These are phyloP conservation scores for Phytophthora citricola DNA, from an alignment of 352 stramenopile genomes.

Conservation along the genomic window DNA sequence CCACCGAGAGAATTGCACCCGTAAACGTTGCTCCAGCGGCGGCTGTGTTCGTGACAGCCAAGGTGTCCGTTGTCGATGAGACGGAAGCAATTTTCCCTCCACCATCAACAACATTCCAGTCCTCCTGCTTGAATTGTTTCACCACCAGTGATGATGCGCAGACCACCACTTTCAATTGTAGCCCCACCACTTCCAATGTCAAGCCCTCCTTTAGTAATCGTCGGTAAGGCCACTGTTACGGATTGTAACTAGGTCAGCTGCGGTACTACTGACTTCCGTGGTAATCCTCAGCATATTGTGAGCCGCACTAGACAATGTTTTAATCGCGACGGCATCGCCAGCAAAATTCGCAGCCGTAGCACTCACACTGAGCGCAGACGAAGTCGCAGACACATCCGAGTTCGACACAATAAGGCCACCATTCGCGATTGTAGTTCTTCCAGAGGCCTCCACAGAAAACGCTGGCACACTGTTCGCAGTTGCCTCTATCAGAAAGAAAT, in stretches of 20 bases:
- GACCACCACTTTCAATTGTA: constrained; percentile 47
- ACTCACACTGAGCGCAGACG: constrained; percentile 38
- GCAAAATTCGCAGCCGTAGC: constrained; percentile 35
- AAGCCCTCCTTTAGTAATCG: constrained; percentile 49
- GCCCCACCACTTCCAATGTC: constrained; percentile 47
- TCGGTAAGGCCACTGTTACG: constrained; percentile 53
- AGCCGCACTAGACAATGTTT: constrained; percentile 34
- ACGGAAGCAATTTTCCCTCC: constrained; percentile 37
- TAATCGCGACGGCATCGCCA: constrained; percentile 46
- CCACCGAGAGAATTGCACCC: neutral
- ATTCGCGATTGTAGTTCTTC: constrained; percentile 55
- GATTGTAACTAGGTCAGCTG: constrained; percentile 50
- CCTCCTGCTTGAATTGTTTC: constrained; percentile 51
- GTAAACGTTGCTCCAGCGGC: constrained; percentile 1
- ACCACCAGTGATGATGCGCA: constrained; percentile 44
- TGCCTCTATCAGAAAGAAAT: constrained; percentile 53
- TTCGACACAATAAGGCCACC: constrained; percentile 50
- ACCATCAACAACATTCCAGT: constrained; percentile 37
- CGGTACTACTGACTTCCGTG: constrained; percentile 12
- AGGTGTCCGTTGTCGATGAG: constrained; percentile 8
- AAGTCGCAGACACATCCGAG: constrained; percentile 18
- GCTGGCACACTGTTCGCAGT: constrained; percentile 31
- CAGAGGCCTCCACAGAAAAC: constrained; percentile 59
- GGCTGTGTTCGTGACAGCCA: neutral
- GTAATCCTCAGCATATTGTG: constrained; percentile 63